Evolutionary conservation across 1,284 basidiomycete species (phyloP), one percentile per base, ranked within the genome.

Genomic region (Pulveroboletus ridleyi): DNA sequence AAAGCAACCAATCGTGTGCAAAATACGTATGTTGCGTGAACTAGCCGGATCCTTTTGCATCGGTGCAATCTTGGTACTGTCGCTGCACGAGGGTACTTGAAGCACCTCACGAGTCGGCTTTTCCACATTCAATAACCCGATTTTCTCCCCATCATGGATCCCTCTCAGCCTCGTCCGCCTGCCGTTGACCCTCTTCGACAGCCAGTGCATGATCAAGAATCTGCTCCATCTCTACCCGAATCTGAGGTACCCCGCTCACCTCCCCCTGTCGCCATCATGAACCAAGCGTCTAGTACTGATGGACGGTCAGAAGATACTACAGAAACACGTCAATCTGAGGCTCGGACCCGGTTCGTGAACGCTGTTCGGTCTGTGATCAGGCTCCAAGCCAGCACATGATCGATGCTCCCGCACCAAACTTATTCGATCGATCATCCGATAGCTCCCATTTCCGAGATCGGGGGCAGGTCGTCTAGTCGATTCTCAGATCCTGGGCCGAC

Each of bases 351-450:
- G 25, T 80, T 84, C 62, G 74, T 72, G 52, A 78, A 78, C 65
- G 77, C 81, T 22, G 81, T 85, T 15, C 80, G 82, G 44, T 81
- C 78, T 33, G 82, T 85, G 35, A 83, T 84, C 69, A 84, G 78
- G 81, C 72, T 84, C 70, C 83, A 76, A 61, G 72, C 74, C 58
- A 78, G 74, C n/a, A 62, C 77, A 62, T 74, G 66, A 62, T 71
- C 66, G 9, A 18, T 22, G 44, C 44, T 46, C 44, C 20, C 18
- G 17, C 44, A 46, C 18, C 9, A 6, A 46, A 73, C 70, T 56
- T 75, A 66, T 50, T 76, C 75, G 54, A 73, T 71, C n/a, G 74
- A 73, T 49, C 75, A 39, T 39, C 39, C 39, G 39, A 39, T 14
- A 39, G 39, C 71, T 20, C 67, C 66, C 20, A 61, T 72, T 67